Evolutionary conservation across 1,139 yeast species (phyloP).

Genomic region (Saccharomyces hybrid): DNA sequence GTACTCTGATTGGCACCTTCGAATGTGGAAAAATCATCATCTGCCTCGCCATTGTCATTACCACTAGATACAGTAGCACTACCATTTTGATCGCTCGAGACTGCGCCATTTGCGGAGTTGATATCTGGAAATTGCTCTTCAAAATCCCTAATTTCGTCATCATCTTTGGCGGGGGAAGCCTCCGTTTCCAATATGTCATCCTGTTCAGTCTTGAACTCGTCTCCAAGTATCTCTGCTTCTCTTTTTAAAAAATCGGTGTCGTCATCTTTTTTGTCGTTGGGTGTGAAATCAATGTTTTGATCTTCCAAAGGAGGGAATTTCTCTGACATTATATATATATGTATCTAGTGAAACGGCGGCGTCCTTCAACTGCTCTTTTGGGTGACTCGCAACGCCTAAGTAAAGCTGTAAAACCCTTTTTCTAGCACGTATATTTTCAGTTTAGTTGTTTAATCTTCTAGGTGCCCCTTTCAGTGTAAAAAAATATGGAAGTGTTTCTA

Average conservation of each 20-base stretch:
- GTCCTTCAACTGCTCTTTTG: neutral
- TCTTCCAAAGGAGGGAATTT: constrained; percentile 79
- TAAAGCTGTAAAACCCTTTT: neutral
- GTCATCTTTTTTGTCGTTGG: constrained; percentile 26
- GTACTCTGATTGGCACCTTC: constrained; percentile 7
- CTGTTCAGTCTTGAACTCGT: constrained; percentile 61
- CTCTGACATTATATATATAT: constrained; percentile 52
- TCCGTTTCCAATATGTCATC: constrained; percentile 40
- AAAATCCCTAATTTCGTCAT: constrained; percentile 39
- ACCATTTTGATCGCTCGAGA: constrained; percentile 1
- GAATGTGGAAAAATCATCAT: constrained; percentile 32
- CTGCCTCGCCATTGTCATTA: constrained; percentile 24
- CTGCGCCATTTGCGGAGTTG: constrained; percentile 20
- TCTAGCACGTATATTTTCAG: neutral
- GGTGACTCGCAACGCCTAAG: neutral
- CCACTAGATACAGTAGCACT: constrained; percentile 14
- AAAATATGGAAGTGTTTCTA: neutral
- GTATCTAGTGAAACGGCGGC: neutral
- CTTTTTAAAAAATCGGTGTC: constrained; percentile 69
- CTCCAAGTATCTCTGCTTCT: constrained; percentile 80
- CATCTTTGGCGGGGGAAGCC: constrained; percentile 2
- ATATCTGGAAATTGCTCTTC: constrained; percentile 65
- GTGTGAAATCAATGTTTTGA: constrained; percentile 33
- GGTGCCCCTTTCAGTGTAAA: constrained; percentile 1
- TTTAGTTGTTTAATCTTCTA: constrained; percentile 1